These are phyloP conservation scores for Sapria himalayana DNA, from an alignment of 345 rosid species.

Conservation along the genomic window DNA sequence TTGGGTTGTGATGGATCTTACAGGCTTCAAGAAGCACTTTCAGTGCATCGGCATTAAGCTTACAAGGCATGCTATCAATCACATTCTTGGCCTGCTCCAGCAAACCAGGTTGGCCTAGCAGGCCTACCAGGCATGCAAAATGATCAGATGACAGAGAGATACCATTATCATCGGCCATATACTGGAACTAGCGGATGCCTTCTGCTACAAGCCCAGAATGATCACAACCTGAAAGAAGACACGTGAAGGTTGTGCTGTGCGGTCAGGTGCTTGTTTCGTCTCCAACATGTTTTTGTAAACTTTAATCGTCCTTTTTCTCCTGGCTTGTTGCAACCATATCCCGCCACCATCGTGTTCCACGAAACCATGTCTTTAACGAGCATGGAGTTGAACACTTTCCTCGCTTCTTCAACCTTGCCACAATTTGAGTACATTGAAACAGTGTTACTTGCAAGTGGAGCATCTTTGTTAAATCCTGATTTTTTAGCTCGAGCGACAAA, in stretches of 20 bases:
- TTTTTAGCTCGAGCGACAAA: constrained; percentile 9
- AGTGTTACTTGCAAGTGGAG: constrained; percentile 11
- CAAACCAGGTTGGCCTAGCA: constrained; percentile 12
- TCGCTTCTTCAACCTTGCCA: constrained; percentile 11
- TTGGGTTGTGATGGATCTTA: constrained; percentile 8
- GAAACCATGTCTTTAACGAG: constrained; percentile 7
- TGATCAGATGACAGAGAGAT: constrained; percentile 9
- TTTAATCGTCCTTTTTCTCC: constrained; percentile 8
- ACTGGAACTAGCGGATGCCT: constrained; percentile 11
- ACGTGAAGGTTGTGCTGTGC: constrained; percentile 7
- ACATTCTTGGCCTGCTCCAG: constrained; percentile 11
- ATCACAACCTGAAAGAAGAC: constrained; percentile 13
- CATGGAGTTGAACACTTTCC: constrained; percentile 8
- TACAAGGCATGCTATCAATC: constrained; percentile 11
- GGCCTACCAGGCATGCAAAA: constrained; percentile 12
- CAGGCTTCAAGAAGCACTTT: constrained; percentile 12
- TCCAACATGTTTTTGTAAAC: constrained; percentile 7
- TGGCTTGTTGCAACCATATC: constrained; percentile 11
- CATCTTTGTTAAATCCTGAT: constrained; percentile 7
- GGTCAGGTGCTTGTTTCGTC: constrained; percentile 8
- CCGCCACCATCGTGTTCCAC: constrained; percentile 13
- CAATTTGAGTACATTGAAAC: constrained; percentile 12
- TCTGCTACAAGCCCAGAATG: constrained; percentile 11
- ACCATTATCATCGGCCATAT: constrained; percentile 9
- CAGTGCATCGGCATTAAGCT: constrained; percentile 10